phyloP scores from a whole-genome alignment of 2,329 filamentous ascomycete genomes.

The Colletotrichum horii region DNA sequence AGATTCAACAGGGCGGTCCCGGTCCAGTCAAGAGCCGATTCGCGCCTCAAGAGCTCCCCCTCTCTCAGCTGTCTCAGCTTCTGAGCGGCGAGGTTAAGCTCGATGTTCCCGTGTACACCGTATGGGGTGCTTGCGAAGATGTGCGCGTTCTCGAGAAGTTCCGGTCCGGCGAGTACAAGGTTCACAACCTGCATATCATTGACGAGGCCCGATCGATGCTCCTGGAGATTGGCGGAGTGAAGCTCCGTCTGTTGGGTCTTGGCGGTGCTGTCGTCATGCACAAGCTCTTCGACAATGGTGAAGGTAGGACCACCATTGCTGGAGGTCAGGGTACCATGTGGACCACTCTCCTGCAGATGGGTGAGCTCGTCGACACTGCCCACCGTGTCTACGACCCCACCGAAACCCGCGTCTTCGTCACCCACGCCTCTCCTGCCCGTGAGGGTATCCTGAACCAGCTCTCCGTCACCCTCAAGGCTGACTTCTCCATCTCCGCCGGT shows the following conservation, averaged over 20 bases:
- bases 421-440: conserved; percentile 93
- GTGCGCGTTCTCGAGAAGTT: conserved; percentile 97
- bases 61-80: conserved; percentile 91
- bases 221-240: conserved; percentile 92
- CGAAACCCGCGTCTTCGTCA: conserved; percentile 95
- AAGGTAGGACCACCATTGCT: conserved; percentile 96
- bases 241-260: conserved; percentile 90
- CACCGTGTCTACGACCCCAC: conserved; percentile 98
- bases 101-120: conserved; percentile 96
- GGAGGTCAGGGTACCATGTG: conserved; percentile 99
- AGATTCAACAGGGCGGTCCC: conserved; percentile 68
- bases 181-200: conserved; percentile 96
- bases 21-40: conserved; percentile 89
- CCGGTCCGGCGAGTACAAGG: conserved; percentile 96
- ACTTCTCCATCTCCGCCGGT: conserved; percentile 97
- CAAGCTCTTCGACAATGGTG: conserved; percentile 98
- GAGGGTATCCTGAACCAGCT: conserved; percentile 98
- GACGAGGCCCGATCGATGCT: conserved; percentile 97
- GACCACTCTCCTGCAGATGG: conserved; percentile 98
- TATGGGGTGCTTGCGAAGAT: conserved; percentile 99
- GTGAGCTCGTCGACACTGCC: conserved; percentile 95
- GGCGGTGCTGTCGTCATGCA: conserved; percentile 99
- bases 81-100: conserved; percentile 88
- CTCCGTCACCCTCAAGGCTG: conserved; percentile 94
- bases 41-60: conserved; percentile 78